Base-by-base conservation (phyloP, 352 stramenopile species). In the Phytophthora sojae region DNA sequence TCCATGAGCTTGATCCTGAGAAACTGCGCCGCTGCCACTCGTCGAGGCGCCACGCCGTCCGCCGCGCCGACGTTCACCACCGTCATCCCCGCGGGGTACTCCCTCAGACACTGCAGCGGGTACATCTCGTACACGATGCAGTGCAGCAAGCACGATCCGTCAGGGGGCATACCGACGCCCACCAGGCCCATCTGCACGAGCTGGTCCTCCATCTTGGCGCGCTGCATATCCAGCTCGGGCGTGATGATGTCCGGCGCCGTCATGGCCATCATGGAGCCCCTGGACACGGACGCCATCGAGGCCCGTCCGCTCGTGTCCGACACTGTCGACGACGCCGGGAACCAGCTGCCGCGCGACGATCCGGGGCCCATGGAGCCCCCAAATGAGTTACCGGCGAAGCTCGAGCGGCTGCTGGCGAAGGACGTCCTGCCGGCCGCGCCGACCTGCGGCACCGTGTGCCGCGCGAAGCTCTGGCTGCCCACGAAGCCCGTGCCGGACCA, bases 41-140 rank as follows among this genome's bases (percentile, higher is more conserved):
- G 80, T 30, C 88, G 85, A 5, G 88, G 88, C 9, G 88, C 88
- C 69, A 95, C 84, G 12, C 88, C 86, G 68, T 95, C 88, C 19
- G 86, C 88, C 0, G 88, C 87, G 17, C 88, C 88, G 2, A 95
- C 88, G 58, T 95, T 95, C 35, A 95, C 88, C 19, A 94, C 82
- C 19, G 80, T 81, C 88, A 95, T 95, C 30, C 73, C 78, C 26
- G 83, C 57, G 1, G 88, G 86, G 62, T 94, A 95, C 23, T 92
- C 83, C 17, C 69, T 69, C 52, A 95, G 77, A 62, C 81, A 94
- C 62, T 93, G 87, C 17, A 95, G 66, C 55, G 88, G 88, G 58
- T 91, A 95, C 81, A 95, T 92, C 49, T 95, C 88, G 71, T 94
- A 95, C 21, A 95, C 86, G 62, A 95, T 73, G 60, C 88, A 95